Evolutionary conservation across 176 grass and related monocot genomes (phyloP).

Genomic region (Dendrocalamus sinicus): DNA sequence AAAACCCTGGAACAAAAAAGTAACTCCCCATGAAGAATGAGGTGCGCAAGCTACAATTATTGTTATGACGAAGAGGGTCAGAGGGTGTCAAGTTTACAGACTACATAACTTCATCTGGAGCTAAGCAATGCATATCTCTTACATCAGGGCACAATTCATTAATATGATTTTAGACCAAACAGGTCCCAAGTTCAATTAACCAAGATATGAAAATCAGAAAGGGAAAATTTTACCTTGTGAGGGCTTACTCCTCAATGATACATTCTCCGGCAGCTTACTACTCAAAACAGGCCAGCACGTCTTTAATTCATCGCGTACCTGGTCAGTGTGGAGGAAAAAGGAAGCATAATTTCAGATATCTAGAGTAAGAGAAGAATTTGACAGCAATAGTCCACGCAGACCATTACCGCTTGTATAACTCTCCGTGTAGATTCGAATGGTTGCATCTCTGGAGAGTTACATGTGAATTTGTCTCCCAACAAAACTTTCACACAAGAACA

Average conservation of each 20-base stretch:
- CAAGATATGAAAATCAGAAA: slow-evolving; percentile 39
- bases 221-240: slow-evolving; percentile 48
- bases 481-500: slow-evolving; percentile 78
- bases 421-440: slow-evolving; percentile 84
- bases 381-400: slow-evolving; percentile 45
- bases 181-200: slow-evolving; percentile 29
- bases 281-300: slow-evolving; percentile 75
- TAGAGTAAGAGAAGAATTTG: slow-evolving; percentile 11
- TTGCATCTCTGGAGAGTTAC: slow-evolving; percentile 42
- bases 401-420: slow-evolving; percentile 81
- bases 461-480: slow-evolving; percentile 66
- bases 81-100: slow-evolving; percentile 15
- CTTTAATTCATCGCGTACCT: slow-evolving; percentile 94
- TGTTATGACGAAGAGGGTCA: slow-evolving; percentile 25
- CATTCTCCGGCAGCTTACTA: slow-evolving; percentile 61
- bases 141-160: slow-evolving; percentile 29
- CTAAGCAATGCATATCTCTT: slow-evolving; percentile 17
- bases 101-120: background rate
- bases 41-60: slow-evolving; percentile 20
- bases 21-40: slow-evolving; percentile 27
- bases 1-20: slow-evolving; percentile 27
- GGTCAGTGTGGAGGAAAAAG: slow-evolving; percentile 4
- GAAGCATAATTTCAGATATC: slow-evolving; percentile 32
- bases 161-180: slow-evolving; percentile 12
- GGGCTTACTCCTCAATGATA: slow-evolving; percentile 52